Evolutionary conservation across 108 stramenopile genomes (phyloP).

Genomic region (Aurantiochytrium sp.): DNA sequence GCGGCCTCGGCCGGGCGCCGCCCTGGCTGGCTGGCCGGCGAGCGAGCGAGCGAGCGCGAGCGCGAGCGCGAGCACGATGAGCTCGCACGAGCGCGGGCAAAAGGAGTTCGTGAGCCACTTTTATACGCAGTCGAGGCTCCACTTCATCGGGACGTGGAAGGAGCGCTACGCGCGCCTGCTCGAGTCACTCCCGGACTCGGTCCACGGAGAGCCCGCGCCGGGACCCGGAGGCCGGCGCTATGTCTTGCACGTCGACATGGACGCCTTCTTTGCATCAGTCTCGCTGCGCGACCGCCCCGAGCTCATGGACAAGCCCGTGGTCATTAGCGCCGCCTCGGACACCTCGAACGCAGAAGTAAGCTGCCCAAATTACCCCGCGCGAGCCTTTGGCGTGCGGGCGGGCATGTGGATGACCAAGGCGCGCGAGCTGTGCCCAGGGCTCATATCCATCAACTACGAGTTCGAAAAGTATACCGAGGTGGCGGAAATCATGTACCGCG

Average conservation of each 20-base stretch:
- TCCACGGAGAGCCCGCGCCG: neutral
- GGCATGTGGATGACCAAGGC: constrained; percentile 47
- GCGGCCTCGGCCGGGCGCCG: too few species aligned
- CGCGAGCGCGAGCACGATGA: neutral
- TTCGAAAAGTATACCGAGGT: constrained; percentile 37
- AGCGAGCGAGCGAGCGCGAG: too few species aligned
- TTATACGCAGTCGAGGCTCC: neutral
- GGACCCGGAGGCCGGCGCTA: neutral
- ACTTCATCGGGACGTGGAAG: neutral
- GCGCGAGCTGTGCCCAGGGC: constrained; percentile 35
- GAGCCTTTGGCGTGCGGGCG: constrained; percentile 34
- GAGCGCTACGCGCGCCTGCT: neutral
- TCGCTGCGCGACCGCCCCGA: constrained; percentile 28
- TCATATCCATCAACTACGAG: constrained; percentile 42
- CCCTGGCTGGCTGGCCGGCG: too few species aligned
- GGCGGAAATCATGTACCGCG: constrained; percentile 34
- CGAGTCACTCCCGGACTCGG: neutral
- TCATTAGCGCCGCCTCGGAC: constrained; percentile 25
- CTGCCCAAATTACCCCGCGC: constrained; percentile 45
- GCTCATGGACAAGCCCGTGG: constrained; percentile 32
- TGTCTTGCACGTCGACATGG: constrained; percentile 53
- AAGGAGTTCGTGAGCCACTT: neutral
- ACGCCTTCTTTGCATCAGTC: constrained; percentile 53
- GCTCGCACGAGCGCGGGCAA: constrained; percentile 15
- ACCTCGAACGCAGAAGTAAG: constrained; percentile 26